These are phyloP conservation scores for Emergomyces pasteurianus DNA, from an alignment of 2,329 filamentous ascomycete genomes.

Conservation along the genomic window DNA sequence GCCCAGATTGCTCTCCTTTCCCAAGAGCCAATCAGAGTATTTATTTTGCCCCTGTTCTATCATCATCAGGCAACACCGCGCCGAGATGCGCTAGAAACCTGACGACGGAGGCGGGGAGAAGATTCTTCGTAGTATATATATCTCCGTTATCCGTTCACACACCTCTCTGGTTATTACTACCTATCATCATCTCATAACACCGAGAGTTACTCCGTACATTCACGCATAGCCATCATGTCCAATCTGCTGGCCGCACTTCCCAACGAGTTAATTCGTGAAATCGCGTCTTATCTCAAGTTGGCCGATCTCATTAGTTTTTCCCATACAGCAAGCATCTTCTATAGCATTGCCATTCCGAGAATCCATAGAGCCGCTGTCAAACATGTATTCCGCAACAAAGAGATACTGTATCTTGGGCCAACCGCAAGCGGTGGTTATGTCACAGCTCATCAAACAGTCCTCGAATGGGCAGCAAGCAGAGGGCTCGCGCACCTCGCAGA, in stretches of 20 bases:
- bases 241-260: not conserved
- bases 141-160: too few relatives aligned
- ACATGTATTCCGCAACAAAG: not conserved
- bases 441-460: not conserved
- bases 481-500: not conserved
- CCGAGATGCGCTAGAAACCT: too few relatives aligned
- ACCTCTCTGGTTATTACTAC: too few relatives aligned
- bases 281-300: not conserved
- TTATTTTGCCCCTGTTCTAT: too few relatives aligned
- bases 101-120: too few relatives aligned
- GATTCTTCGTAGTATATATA: too few relatives aligned
- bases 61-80: too few relatives aligned
- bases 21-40: too few relatives aligned
- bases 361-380: not conserved
- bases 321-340: not conserved
- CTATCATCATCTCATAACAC: not conserved
- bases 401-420: not conserved
- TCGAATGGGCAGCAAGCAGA: not conserved
- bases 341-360: not conserved
- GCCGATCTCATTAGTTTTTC: not conserved
- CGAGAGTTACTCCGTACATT: not conserved
- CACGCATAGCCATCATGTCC: not conserved
- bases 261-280: not conserved
- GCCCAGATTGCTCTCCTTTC: too few relatives aligned
- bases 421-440: not conserved